phyloP scores from a whole-genome alignment of 176 grass and related monocot genomes.

The Hordeum marinum region DNA sequence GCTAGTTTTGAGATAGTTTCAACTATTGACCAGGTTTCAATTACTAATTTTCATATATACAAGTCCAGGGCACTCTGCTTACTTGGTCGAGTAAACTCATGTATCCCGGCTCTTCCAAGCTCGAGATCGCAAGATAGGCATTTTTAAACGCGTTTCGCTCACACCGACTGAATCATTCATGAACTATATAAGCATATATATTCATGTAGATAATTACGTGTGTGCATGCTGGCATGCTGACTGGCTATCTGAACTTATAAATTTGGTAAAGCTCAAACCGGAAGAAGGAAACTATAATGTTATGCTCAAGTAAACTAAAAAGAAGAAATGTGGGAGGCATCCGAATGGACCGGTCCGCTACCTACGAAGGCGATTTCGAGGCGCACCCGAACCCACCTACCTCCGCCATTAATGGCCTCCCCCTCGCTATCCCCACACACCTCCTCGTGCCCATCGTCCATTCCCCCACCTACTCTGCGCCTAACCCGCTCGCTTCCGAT shows the following conservation, averaged over 20 bases:
- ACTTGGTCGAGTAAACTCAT: conserved; percentile 25
- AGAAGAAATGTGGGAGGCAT: too few relatives aligned
- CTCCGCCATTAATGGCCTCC: too few relatives aligned
- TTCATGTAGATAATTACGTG: conserved; percentile 10
- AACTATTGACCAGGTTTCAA: too few relatives aligned
- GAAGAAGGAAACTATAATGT: neutral
- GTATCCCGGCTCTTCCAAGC: conserved; percentile 19
- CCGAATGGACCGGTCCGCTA: too few relatives aligned
- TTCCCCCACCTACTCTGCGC: too few relatives aligned
- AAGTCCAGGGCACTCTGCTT: neutral
- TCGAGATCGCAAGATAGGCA: conserved; percentile 14
- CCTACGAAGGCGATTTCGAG: too few relatives aligned
- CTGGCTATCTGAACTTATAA: conserved; percentile 13
- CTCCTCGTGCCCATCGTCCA: too few relatives aligned
- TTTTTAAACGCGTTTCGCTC: neutral
- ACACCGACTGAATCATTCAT: neutral
- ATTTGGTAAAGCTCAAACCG: neutral
- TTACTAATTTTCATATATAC: neutral
- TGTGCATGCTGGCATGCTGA: neutral
- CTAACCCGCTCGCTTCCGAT: too few relatives aligned
- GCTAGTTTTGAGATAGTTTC: too few relatives aligned
- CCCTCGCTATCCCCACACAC: too few relatives aligned
- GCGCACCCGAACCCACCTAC: too few relatives aligned
- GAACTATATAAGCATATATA: neutral
- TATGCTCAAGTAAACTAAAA: neutral